Evolutionary conservation across 306 rosid species (phyloP).

Genomic region (Prunus salicina): DNA sequence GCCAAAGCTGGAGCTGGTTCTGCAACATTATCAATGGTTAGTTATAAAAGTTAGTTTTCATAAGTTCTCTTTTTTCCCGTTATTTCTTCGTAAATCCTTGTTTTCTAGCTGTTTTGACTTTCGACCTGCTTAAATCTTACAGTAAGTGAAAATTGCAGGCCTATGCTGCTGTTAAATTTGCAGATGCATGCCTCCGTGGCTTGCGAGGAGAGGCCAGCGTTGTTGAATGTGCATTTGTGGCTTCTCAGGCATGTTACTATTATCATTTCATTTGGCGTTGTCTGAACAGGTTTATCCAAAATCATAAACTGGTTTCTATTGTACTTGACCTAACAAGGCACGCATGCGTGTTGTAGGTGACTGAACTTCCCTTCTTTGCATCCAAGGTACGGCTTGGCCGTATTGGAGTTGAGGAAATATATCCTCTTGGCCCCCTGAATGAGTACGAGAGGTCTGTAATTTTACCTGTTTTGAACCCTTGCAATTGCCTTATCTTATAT

Average conservation of each 20-base stretch:
- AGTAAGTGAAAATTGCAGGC: conserved; percentile 47
- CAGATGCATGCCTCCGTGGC: conserved; percentile 70
- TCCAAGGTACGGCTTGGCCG: conserved; percentile 86
- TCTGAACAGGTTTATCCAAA: background rate
- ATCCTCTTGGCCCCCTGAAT: conserved; percentile 72
- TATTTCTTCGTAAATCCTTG: background rate
- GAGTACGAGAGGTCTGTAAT: conserved; percentile 76
- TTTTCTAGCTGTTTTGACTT: background rate
- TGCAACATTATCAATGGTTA: conserved; percentile 95
- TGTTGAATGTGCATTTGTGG: conserved; percentile 79
- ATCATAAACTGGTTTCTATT: background rate
- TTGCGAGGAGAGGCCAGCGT: conserved; percentile 79
- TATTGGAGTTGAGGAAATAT: conserved; percentile 71
- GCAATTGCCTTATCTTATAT: background rate
- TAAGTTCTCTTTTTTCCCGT: background rate
- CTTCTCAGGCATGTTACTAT: conserved; percentile 51
- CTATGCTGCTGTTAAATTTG: conserved; percentile 88
- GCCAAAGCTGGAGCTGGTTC: conserved; percentile 99
- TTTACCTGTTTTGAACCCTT: background rate
- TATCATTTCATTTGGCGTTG: background rate
- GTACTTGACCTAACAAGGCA: conserved; percentile 1
- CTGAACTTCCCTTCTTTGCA: conserved; percentile 92
- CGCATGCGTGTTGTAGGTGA: conserved; percentile 48
- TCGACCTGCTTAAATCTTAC: background rate
- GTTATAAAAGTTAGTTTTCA: conserved; percentile 5